Evolutionary conservation across 1,284 basidiomycete species (phyloP).

Genomic region (Schizopora paradoxa): DNA sequence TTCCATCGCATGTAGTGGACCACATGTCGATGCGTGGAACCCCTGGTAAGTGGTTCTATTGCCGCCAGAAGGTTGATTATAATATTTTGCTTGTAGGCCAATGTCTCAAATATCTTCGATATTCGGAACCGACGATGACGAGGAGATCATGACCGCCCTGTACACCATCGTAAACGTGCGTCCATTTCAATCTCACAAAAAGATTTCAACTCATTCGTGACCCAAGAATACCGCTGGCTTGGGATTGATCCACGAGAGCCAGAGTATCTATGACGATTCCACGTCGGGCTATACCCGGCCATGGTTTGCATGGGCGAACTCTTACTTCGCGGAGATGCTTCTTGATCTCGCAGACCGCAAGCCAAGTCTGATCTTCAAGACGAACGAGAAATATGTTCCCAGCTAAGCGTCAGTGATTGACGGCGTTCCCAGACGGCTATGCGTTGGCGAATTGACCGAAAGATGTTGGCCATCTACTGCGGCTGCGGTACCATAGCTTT

Average conservation of each 20-base stretch:
- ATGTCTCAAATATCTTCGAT: slow-evolving; percentile 75
- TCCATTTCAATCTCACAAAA: slow-evolving; percentile 9
- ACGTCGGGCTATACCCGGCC: slow-evolving; percentile 57
- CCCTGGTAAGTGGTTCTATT: slow-evolving; percentile 47
- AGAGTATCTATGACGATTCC: slow-evolving; percentile 60
- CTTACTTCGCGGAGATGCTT: slow-evolving; percentile 76
- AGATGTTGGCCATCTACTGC: no score
- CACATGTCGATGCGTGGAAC: slow-evolving; percentile 66
- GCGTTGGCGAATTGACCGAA: no score
- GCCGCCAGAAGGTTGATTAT: not conserved
- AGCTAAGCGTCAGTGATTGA: not conserved
- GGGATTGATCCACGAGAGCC: slow-evolving; percentile 74
- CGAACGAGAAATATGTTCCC: slow-evolving; percentile 40
- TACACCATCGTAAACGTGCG: slow-evolving; percentile 63
- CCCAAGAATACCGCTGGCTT: slow-evolving; percentile 58
- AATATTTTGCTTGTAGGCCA: slow-evolving; percentile 42
- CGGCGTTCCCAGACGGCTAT: no score
- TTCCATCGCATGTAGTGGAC: slow-evolving; percentile 44
- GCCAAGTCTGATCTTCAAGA: slow-evolving; percentile 59
- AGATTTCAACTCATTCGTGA: slow-evolving; percentile 12
- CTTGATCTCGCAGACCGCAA: slow-evolving; percentile 70
- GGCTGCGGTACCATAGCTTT: no score
- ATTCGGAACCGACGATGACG: slow-evolving; percentile 66
- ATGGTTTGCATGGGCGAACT: slow-evolving; percentile 82
- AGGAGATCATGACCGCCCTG: slow-evolving; percentile 56